Evolutionary conservation across 176 grass and related monocot species (phyloP).

Genomic region (Cocos nucifera): DNA sequence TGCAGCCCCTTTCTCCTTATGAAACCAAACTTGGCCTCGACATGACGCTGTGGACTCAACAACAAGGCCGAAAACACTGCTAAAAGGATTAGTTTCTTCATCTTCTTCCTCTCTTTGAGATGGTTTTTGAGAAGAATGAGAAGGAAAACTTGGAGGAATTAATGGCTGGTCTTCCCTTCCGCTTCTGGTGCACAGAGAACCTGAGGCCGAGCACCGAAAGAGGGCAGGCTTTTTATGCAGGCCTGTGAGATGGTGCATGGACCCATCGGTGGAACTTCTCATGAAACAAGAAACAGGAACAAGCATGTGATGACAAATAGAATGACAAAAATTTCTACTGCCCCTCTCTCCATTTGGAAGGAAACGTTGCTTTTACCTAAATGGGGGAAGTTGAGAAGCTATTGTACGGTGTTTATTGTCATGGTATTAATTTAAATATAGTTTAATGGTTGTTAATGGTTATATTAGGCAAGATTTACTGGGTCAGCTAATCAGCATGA

Average conservation of each 20-base stretch:
- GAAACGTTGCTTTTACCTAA: background rate
- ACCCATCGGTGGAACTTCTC: background rate
- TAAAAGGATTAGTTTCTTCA: background rate
- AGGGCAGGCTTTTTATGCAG: background rate
- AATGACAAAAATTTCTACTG: no score
- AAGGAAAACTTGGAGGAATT: background rate
- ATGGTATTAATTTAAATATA: no score
- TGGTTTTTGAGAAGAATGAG: constrained; percentile 7
- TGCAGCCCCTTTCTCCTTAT: constrained; percentile 52
- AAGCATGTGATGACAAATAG: no score
- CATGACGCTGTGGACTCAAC: constrained; percentile 24
- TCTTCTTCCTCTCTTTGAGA: constrained; percentile 1
- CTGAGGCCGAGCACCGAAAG: background rate
- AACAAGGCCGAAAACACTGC: constrained; percentile 30
- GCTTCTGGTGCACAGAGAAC: no score
- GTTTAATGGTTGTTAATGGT: background rate
- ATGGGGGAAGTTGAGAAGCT: background rate
- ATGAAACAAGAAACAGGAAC: background rate
- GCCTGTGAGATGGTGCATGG: background rate
- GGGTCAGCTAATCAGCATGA: background rate
- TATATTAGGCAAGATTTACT: background rate
- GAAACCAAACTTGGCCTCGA: constrained; percentile 22
- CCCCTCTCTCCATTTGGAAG: no score
- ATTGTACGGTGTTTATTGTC: background rate
- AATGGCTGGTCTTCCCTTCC: no score